phyloP scores from a whole-genome alignment of 148 eudicot species.

The Fallopia convolvulus region DNA sequence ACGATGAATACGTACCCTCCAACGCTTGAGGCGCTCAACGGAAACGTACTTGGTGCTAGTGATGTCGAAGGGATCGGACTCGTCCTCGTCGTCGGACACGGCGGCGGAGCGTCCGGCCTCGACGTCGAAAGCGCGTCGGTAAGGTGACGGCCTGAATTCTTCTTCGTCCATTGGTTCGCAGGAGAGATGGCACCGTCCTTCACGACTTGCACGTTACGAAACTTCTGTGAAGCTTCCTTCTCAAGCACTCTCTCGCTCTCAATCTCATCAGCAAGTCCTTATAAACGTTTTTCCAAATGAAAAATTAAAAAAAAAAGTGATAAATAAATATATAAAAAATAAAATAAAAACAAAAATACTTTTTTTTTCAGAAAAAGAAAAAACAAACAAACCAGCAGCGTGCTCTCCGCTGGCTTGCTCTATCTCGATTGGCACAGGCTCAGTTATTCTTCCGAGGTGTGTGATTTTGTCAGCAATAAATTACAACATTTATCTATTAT shows the following conservation, averaged over 20 bases:
- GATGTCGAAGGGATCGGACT: conserved; percentile 50
- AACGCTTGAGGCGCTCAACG: conserved; percentile 53
- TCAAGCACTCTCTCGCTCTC: neutral
- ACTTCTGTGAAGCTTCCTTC: conserved; percentile 9
- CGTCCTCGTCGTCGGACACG: conserved; percentile 24
- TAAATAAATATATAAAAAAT: neutral
- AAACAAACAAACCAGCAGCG: neutral
- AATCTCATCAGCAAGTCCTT: neutral
- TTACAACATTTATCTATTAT: too few relatives aligned
- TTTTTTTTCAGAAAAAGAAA: neutral
- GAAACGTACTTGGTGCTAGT: conserved; percentile 68
- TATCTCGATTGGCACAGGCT: neutral
- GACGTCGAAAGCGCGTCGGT: conserved; percentile 39
- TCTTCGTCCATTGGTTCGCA: conserved; percentile 32
- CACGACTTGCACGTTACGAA: conserved; percentile 8
- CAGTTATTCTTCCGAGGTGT: conserved; percentile 1
- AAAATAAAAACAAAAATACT: neutral
- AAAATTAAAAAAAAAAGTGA: neutral
- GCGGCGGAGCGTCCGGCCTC: conserved; percentile 32
- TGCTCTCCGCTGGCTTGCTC: neutral
- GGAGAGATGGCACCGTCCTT: conserved; percentile 62
- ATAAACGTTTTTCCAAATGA: neutral
- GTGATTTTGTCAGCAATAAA: neutral
- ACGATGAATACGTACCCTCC: conserved; percentile 54
- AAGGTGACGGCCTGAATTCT: conserved; percentile 34